Percentiles rank a stretch among this genome's conserved stretches.
phyloP scores from a whole-genome alignment of 345 rosid species.

The Pistacia atlantica region DNA sequence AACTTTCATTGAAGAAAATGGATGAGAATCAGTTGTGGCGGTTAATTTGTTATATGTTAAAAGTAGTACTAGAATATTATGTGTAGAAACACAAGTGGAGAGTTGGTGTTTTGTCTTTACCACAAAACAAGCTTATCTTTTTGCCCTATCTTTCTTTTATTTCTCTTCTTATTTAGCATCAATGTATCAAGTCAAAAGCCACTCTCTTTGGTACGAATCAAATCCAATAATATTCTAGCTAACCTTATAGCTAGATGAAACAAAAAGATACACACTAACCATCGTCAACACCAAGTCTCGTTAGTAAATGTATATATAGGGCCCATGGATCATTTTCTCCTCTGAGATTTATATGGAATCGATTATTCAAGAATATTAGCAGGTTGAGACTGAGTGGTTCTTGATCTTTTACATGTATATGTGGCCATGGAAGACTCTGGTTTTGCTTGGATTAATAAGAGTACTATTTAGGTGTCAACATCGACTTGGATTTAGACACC shows the following conservation, averaged over 20 bases:
- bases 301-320: neutral
- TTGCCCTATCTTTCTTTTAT: neutral
- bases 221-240: constrained; percentile 23
- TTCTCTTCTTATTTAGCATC: constrained; percentile 8
- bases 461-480: constrained; percentile 22
- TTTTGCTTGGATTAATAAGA: constrained; percentile 9
- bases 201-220: constrained; percentile 19
- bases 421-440: neutral
- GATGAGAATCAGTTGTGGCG: constrained; percentile 30
- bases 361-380: neutral
- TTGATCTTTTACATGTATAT: constrained; percentile 5
- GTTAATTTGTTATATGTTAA: constrained; percentile 21
- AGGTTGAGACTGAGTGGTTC: constrained; percentile 23
- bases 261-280: neutral
- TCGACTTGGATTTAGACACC: constrained; percentile 13
- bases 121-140: constrained; percentile 20
- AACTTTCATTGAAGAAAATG: constrained; percentile 18
- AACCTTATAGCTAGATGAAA: neutral
- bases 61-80: neutral
- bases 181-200: constrained; percentile 24
- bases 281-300: neutral
- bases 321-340: neutral
- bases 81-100: constrained; percentile 27
- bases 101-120: constrained; percentile 25
- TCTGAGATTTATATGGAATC: constrained; percentile 11